phyloP scores from a whole-genome alignment of 768 basidiomycete species.

The Kwoniella heveanensis region DNA sequence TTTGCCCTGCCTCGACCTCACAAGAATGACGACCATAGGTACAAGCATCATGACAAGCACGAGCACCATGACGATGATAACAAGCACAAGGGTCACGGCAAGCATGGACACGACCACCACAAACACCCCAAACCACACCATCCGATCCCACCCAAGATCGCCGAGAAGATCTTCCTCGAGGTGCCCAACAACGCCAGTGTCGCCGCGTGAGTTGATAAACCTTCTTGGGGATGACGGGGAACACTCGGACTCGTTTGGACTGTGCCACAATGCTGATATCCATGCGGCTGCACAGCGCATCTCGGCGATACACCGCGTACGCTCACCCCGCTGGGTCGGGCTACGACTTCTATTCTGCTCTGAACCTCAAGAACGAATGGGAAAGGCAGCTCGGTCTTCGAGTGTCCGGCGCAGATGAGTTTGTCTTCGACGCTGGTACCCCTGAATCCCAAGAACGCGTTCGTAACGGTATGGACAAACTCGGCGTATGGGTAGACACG shows the following conservation, averaged over 20 bases:
- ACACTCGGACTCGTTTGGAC: no score
- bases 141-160: conserved; percentile 36
- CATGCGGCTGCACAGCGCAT: conserved; percentile 34
- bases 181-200: conserved; percentile 51
- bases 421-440: conserved; percentile 51
- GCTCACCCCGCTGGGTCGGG: conserved; percentile 54
- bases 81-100: conserved; percentile 13
- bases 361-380: conserved; percentile 53
- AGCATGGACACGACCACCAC: conserved; percentile 18
- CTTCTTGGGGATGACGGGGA: not conserved
- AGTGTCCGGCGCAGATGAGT: conserved; percentile 40
- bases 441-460: conserved; percentile 40
- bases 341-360: conserved; percentile 47
- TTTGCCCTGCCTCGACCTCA: conserved; percentile 11
- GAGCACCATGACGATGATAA: conserved; percentile 18
- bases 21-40: not conserved
- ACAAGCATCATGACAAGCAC: conserved; percentile 16
- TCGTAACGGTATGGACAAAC: conserved; percentile 30
- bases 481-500: conserved; percentile 54
- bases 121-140: conserved; percentile 14
- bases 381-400: conserved; percentile 48
- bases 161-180: conserved; percentile 50
- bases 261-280: conserved; percentile 1
- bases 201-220: conserved; percentile 42
- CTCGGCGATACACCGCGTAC: conserved; percentile 43